Base-by-base conservation (phyloP, 2,329 filamentous ascomycete species). In the Microdochium trichocladiopsis region DNA sequence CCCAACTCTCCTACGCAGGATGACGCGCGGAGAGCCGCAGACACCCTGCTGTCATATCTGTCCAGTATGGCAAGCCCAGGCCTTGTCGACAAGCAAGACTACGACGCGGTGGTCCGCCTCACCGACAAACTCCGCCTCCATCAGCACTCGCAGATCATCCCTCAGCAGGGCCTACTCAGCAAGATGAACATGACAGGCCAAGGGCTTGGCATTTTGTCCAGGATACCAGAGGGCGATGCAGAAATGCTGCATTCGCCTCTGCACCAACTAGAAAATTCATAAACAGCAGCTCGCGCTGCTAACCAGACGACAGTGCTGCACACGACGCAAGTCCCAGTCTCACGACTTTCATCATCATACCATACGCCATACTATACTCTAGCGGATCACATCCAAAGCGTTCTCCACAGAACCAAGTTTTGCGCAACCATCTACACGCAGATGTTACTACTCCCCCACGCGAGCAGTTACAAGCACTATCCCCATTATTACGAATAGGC, bases 81-180 rank as follows among this genome's bases (percentile, higher is more conserved):
- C 1, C 80, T 90, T 28, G 82, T 88, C 16, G 88, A 94, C 62
- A 81, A 90, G 48, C 80, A 82, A 60, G 92, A 96, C 57, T 92
- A 87, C 65, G 69, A 88, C 57, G 82, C 84, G 2, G 84, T 96
- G 48, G 78, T 90, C 18, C 90, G 90, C 65, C 72, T 96, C 57
- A 93, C 92, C 66, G 88, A 95, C 68, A 95, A 93, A 69, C 77
- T 96, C 25, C 84, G 88, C 55, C 73, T 95, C 33, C 82, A 87
- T 48, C 79, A 45, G 18, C 67, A 71, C 45, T 55, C 58, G 57
- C 48, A 58, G 62, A 57, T 55, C 22, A 31, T 53, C 36, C 51
- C 50, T 5, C 55, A 52, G 23, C 53, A 45, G 55, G 55, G 50
- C 55, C 62, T 53, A 52, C 55, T 51, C 25, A 64, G 55, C 54